Evolutionary conservation across 352 stramenopile genomes (phyloP).

Genomic region (Thalassiosira pacifica): DNA sequence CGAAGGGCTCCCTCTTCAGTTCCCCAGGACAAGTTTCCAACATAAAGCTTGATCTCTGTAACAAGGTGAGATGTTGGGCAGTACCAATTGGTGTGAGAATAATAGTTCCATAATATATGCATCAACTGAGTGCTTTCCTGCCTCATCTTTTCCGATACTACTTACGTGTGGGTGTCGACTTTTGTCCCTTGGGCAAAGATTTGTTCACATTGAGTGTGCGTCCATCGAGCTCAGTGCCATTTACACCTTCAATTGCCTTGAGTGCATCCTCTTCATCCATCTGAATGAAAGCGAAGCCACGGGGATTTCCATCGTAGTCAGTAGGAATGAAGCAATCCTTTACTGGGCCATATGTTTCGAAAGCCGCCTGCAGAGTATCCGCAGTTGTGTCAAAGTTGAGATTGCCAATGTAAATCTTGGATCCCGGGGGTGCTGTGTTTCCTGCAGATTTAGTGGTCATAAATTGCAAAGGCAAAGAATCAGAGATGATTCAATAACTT

Average conservation of each 20-base stretch:
- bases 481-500: too few relatives aligned
- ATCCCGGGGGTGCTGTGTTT: conserved; percentile 54
- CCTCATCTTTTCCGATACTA: neutral
- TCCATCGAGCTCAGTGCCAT: conserved; percentile 78
- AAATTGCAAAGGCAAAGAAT: too few relatives aligned
- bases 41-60: conserved; percentile 79
- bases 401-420: conserved; percentile 87
- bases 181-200: conserved; percentile 75
- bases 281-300: conserved; percentile 86
- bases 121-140: too few relatives aligned
- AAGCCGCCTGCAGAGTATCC: conserved; percentile 70
- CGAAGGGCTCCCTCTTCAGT: conserved; percentile 74
- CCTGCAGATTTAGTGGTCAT: conserved; percentile 30
- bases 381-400: conserved; percentile 78
- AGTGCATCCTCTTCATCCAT: conserved; percentile 70
- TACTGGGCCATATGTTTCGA: conserved; percentile 76
- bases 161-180: conserved; percentile 37
- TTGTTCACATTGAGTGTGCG: conserved; percentile 81
- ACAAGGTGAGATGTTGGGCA: conserved; percentile 5
- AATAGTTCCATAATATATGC: neutral
- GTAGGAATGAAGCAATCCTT: conserved; percentile 83
- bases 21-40: conserved; percentile 87
- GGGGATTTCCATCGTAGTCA: conserved; percentile 69
- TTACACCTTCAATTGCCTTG: conserved; percentile 70
- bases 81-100: conserved; percentile 1